phyloP scores from a whole-genome alignment of 345 rosid species.

The Nephelium lappaceum region DNA sequence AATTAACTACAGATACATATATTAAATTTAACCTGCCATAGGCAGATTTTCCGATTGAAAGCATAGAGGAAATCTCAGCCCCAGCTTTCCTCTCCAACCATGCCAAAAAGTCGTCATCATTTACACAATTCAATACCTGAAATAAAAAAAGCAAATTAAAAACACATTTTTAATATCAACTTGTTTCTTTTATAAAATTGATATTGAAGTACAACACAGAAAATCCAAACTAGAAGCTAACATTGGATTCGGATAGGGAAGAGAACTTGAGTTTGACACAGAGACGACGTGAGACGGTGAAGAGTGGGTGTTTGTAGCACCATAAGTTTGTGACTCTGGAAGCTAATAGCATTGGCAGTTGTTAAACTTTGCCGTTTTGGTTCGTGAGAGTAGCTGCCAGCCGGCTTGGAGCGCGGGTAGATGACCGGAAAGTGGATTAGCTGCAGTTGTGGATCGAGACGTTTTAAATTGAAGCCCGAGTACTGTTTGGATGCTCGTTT shows the following conservation, averaged over 20 bases:
- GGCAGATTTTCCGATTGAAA: conserved; percentile 71
- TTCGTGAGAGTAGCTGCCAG: background rate
- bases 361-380: background rate
- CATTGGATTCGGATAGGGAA: conserved; percentile 32
- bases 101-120: conserved; percentile 61
- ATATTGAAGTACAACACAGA: background rate
- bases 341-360: conserved; percentile 23
- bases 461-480: too few relatives aligned
- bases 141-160: background rate
- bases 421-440: background rate
- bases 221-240: conserved; percentile 4
- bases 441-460: too few relatives aligned
- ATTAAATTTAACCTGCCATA: conserved; percentile 57
- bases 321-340: conserved; percentile 17
- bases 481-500: too few relatives aligned
- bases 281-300: conserved; percentile 19
- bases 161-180: background rate
- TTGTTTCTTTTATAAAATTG: background rate
- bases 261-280: conserved; percentile 21
- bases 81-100: conserved; percentile 79
- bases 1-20: background rate
- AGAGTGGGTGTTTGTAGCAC: conserved; percentile 18
- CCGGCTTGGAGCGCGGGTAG: background rate
- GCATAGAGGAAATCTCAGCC: conserved; percentile 51
- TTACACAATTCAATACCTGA: conserved; percentile 34